Base-by-base conservation (phyloP, 2,329 filamentous ascomycete genomes). In the Paraphaeosphaeria minitans region DNA sequence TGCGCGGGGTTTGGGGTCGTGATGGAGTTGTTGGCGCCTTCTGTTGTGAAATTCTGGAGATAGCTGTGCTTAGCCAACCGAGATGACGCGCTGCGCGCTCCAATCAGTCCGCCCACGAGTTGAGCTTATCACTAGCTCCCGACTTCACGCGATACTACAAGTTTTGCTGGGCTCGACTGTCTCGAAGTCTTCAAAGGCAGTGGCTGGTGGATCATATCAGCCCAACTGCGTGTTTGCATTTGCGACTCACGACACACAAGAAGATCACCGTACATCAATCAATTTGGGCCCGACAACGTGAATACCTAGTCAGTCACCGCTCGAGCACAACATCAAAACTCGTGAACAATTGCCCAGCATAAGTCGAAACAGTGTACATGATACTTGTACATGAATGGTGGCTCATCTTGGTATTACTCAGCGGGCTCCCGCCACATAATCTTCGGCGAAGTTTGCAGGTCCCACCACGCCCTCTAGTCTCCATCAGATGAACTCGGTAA, bases 1-100 rank as follows among this genome's bases (percentile, higher is more conserved):
- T 57, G 63, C 59, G 66, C 66, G 66, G 65, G 63, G 63, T 59
- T 63, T 63, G 5, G 53, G 13, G n/a, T 45, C 22, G 55, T 57
- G 55, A 48, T 57, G 55, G n/a, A 29, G 35, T 49, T 22, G 48
- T 33, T 35, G 29, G 27, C 3, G 16, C 19, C 27, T 29, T 14
- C 33, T 47, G 5, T 53, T 24, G 53, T 29, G 56, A 53, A 57
- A 43, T 57, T 59, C 56, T 39, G 31, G 31, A 46, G 39, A 10
- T 13, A 16, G 13, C 29, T 47, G 8, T 48, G 58, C 58, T 54
- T 57, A 60, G 58, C 54, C n/a, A 57, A 35, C 49, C 43, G 37
- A 53, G 49, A 56, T 57, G 49, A 57, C 49, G 55, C 37, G 49
- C 21, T 35, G 22, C 35, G 37, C 50, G 50, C 50, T 43, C 50